Base-by-base conservation (phyloP, 202 grass and related monocot genomes). In the Carex arenaria region DNA sequence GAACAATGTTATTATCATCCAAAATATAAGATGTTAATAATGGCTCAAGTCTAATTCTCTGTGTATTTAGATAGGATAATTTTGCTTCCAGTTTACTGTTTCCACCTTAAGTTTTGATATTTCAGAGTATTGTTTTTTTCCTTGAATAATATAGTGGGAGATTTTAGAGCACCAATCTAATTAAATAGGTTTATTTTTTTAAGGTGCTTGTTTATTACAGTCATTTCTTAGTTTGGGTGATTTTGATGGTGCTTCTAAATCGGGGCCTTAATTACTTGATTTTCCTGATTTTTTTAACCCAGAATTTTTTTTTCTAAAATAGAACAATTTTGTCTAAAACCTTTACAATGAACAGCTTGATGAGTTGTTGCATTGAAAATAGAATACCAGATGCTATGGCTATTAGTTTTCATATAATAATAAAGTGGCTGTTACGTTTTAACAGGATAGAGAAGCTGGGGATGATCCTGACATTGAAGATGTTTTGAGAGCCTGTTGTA, bases 381-480 rank as follows among this genome's bases (percentile, higher is more conserved):
- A 31, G 12, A 67, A 38, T 36, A 38, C 31, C 31, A 28, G 2
- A 67, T 38, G 3, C 31, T 67, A 38, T 38, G 63, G 0, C 34
- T 34, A 30, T 32, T 67, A 67, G 31, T 67, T 36, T 34, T 38
- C 13, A 38, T 38, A 36, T 67, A 38, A 18, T 68, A 34, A 57
- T 57, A 10, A 18, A 13, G 19, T 77, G 49, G 23, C 23, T 56
- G 51, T 80, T 26, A 13, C 78, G 30, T 42, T 86, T 83, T 67
- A 34, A 88, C 83, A 98, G 92, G 95, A 98, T 87, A 94, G 88
- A 87, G 92, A 98, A 87, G 95, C 92, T 18, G 95, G 95, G 87
- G 95, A 98, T 89, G 95, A 94, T 79, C 92, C 95, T 75, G 89
- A 93, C 30, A 84, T 93, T 79, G 71, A 87, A 83, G 89, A 91